Conservation (phyloP, 768 basidiomycete species). For the Boletus vinaceobasis region DNA sequence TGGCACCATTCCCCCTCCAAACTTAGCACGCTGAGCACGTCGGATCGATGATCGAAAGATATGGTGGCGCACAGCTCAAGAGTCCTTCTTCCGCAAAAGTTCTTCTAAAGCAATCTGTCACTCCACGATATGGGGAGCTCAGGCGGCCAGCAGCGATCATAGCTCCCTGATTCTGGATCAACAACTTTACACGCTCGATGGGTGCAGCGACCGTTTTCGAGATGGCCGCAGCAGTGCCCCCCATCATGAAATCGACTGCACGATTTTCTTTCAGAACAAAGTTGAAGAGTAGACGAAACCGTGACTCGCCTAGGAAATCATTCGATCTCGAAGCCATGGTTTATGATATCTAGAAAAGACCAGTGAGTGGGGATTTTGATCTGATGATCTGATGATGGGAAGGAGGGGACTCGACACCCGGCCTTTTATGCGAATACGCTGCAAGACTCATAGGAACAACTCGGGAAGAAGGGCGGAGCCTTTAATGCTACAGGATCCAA, state of each 20-base stretch:
- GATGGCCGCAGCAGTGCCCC: constrained; percentile 34
- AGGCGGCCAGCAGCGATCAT: constrained; percentile 37
- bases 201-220: constrained; percentile 40
- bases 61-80: constrained; percentile 29
- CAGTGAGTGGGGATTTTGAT: constrained; percentile 20
- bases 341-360: background rate
- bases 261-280: constrained; percentile 1
- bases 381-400: background rate
- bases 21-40: constrained; percentile 23
- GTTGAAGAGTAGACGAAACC: no score
- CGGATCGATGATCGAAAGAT: background rate
- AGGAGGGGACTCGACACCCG: no score
- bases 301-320: no score
- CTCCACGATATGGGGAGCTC: constrained; percentile 34
- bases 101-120: constrained; percentile 34
- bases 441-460: constrained; percentile 9
- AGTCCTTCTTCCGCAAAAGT: constrained; percentile 38
- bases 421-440: constrained; percentile 8
- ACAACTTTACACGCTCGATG: constrained; percentile 39
- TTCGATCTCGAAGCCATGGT: no score
- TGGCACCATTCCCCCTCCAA: constrained; percentile 45
- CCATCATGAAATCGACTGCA: constrained; percentile 38
- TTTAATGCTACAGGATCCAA: background rate
- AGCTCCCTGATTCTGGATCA: constrained; percentile 40
- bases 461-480: constrained; percentile 1